Base-by-base conservation (phyloP, 2,329 filamentous ascomycete species). In the Claviceps sp. region DNA sequence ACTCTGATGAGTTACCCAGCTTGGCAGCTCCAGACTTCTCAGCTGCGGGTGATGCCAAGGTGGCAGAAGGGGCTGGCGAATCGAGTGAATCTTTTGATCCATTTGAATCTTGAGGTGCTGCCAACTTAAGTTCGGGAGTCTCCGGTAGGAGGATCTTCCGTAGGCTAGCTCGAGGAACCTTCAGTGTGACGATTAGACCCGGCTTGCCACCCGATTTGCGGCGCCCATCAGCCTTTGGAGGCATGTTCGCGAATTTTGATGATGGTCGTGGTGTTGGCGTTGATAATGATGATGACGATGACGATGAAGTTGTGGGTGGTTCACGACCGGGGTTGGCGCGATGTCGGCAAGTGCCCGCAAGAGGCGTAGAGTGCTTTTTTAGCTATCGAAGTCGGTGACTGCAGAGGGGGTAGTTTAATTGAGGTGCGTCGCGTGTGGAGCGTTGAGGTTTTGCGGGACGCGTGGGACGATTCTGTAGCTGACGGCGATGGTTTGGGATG, bases 1-100 rank as follows among this genome's bases (percentile, higher is more conserved):
- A 82, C 59, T 81, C 77, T 56, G 76, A 75, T 52, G 73, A 76
- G 64, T 75, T 77, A 56, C 82, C 80, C 52, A 71, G 73, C 59
- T 73, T 76, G 34, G 73, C 71, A 55, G 68, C 67, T 52, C 68
- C 60, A 42, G 69, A 64, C 59, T 73, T 76, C 30, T 73, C 71
- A 55, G 68, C 67, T 52, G 68, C 60, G 42, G 69, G 63, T 52
- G 66, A 63, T 49, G 68, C 63, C 45, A 68, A 62, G 10, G 69
- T 65, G 46, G 68, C 65, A 38, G 73, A 69, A 48, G 68, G 62
- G 22, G 69, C 69, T 2, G 75, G 71, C 39, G 77, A 78, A 46
- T 67, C 67, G 57, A 73, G 68, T 50, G 58, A 59, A 37, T 71
- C 67, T 55, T 69, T 65, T 41, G 60, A 51, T 41, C 65, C 65